Base-by-base conservation (phyloP, 371 early-diverging fungal genomes). In the Thermomucor indicae-seudaticae region DNA sequence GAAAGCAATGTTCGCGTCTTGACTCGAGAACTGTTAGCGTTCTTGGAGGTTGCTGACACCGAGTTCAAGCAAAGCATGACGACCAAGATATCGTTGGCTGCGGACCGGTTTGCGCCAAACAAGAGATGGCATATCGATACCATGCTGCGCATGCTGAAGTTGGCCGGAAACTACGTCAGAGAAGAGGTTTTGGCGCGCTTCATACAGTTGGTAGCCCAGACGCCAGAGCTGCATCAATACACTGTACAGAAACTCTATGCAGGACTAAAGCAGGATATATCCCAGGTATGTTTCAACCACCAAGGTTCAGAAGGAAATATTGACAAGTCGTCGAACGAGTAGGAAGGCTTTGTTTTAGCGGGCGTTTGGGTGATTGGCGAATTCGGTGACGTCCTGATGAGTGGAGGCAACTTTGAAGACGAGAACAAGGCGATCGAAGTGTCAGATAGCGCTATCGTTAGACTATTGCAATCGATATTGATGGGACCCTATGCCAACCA, bases 101-200 rank as follows among this genome's bases (percentile, higher is more conserved):
- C 97, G 4, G 93, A 91, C 32, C 78, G 82, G 45, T 86, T 83
- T 49, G 88, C 88, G n/a, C 88, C 88, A 22, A 95, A 95, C 69
- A 86, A 85, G 62, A 83, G 94, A 44, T 98, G 98, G 98, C 93
- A 95, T 58, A 83, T 97, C 44, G 98, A 98, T 59, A 95, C 95
- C 4, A 85, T 96, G 55, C 61, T 91, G 49, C 86, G 96, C 7
- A 92, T 96, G 46, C 67, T 97, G 29, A 90, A 85, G 47, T 64
- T 86, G 40, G 91, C 88, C 31, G 91, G 91, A 34, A 80, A 78
- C 44, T 74, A 80, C 65, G 79, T 90, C 19, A 77, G 83, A 23
- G 86, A 85, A 60, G 88, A 86, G 54, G 84, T 84, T n/a, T 58
- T 88, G 16, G 78, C 85, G 19, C 74, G 80, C 4, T 85, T 88